Evolutionary conservation across 1,284 basidiomycete species (phyloP).

Genomic region (Leccinum pseudoinsigne): DNA sequence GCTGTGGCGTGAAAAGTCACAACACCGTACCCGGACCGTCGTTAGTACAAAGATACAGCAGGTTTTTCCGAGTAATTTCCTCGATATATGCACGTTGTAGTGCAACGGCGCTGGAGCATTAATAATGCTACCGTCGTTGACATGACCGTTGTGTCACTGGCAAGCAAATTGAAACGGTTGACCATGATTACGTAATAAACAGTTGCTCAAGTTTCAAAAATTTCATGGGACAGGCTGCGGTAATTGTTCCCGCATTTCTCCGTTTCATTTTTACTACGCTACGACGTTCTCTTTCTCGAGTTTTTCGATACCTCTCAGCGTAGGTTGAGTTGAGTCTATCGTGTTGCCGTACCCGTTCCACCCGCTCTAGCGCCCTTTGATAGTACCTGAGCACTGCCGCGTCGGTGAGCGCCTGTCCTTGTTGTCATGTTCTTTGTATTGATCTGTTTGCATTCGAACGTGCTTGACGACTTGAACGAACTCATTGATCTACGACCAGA

Average conservation of each 20-base stretch:
- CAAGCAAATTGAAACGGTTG: not conserved
- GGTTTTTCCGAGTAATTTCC: too few species aligned
- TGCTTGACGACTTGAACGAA: conserved; percentile 29
- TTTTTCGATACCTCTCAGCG: not conserved
- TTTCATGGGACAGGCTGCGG: not conserved
- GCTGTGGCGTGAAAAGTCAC: too few species aligned
- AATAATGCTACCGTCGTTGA: too few species aligned
- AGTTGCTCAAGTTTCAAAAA: not conserved
- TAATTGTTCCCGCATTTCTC: not conserved
- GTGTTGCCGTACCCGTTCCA: conserved; percentile 1
- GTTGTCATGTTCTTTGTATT: conserved; percentile 31
- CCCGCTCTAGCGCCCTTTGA: not conserved
- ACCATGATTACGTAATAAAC: not conserved
- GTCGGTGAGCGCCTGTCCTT: conserved; percentile 22
- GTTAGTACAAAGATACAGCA: too few species aligned
- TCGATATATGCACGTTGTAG: too few species aligned
- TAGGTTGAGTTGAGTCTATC: not conserved
- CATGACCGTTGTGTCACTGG: too few species aligned
- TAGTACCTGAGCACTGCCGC: not conserved
- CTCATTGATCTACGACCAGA: conserved; percentile 18
- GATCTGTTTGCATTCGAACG: conserved; percentile 32
- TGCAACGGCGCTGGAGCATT: too few species aligned
- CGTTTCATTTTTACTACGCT: not conserved
- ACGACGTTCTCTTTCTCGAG: not conserved
- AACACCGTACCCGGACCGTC: not conserved